Base-by-base conservation (phyloP, 257 asterid genomes). In the Scutellaria barbata region DNA sequence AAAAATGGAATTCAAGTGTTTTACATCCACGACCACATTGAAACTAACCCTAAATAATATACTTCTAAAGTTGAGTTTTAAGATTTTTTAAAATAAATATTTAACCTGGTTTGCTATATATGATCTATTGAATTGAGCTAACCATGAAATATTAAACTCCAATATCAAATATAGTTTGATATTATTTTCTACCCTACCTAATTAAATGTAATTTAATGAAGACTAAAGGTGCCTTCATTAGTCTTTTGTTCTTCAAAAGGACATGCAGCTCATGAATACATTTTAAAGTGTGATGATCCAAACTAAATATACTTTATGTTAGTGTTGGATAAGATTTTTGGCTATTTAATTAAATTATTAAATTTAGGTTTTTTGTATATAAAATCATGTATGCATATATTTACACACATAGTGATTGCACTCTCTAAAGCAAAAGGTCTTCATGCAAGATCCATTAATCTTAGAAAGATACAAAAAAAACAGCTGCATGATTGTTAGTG, bases 371-470 rank as follows among this genome's bases (percentile, higher is more conserved):
- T 17, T 22, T 10, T 35, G 11, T 1, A 48, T 35, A 16, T 9
- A 11, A 41, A 47, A 3, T n/a, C 11, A 54, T 10, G 10, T 30
- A 39, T 6, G 7, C 53, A 16, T 6, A 7, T 14, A 8, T 39
- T 20, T 41, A 17, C 12, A 42, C 30, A 45, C 42, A 62, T 46
- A 55, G 33, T 42, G 20, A 39, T 20, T 30, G 54, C 41, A 25
- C 69, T 30, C 59, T 57, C 20, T 40, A 47, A 48, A 46, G 74
- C 63, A 35, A 74, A 46, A 66, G 46, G 60, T 59, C 42, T 68
- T 75, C 74, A 58, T 75, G 57, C 74, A 74, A 48, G 47, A 75
- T 75, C 52, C 42, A 30, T 22, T 30, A 30, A 48, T 40, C 50
- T 54, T 40, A 67, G 20, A 75, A 68, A 50, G 64, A 16, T 66